Evolutionary conservation across 2,329 filamentous ascomycete species (phyloP).

Genomic region (Diaporthe sp.): DNA sequence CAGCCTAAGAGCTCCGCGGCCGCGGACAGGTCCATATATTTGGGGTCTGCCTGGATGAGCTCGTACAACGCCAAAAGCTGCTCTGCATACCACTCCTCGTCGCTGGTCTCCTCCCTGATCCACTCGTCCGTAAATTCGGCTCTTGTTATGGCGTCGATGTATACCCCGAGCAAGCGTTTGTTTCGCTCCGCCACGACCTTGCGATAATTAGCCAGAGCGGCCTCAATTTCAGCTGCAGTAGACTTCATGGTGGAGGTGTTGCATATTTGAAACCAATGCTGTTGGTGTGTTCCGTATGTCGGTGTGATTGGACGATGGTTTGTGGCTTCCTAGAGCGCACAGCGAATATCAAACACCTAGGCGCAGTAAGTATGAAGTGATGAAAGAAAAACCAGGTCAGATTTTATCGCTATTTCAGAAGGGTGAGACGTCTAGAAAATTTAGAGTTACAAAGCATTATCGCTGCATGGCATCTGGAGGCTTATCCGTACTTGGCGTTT

Average conservation of each 20-base stretch:
- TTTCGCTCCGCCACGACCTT: not conserved
- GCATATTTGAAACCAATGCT: not conserved
- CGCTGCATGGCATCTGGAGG: not conserved
- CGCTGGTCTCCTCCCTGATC: not conserved
- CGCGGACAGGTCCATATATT: not conserved
- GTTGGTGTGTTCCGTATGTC: not conserved
- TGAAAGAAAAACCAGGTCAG: not conserved
- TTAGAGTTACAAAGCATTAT: not conserved
- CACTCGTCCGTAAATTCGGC: not conserved
- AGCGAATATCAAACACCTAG: not conserved
- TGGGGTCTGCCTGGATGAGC: not conserved
- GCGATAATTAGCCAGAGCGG: not conserved
- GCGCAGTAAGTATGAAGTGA: too few relatives aligned
- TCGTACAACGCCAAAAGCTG: not conserved
- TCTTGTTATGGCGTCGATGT: not conserved
- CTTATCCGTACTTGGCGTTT: not conserved
- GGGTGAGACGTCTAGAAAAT: not conserved
- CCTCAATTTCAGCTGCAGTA: not conserved
- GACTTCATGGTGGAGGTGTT: not conserved
- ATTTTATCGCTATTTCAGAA: not conserved
- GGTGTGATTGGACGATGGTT: not conserved
- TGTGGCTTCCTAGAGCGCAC: not conserved
- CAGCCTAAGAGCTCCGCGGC: not conserved
- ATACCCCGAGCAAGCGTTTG: not conserved
- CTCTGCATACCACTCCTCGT: not conserved